Conservation (phyloP, 805 yeast species). For the Schizosaccharomyces osmophilus region DNA sequence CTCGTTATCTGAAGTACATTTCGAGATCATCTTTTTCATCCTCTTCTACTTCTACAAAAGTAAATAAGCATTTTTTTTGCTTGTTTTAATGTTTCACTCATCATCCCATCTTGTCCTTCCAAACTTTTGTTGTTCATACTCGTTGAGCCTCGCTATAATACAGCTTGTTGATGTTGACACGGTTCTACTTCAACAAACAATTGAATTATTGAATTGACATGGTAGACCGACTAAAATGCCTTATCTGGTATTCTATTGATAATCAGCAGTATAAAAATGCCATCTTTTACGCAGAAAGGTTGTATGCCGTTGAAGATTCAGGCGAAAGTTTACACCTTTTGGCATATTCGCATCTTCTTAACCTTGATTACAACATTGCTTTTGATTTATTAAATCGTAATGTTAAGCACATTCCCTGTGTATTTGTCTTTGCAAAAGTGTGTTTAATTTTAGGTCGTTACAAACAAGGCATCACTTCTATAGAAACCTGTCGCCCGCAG, state of each 20-base stretch:
- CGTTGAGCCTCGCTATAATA: too few species aligned
- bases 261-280: constrained; percentile 49
- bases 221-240: constrained; percentile 17
- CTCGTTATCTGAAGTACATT: too few species aligned
- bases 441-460: constrained; percentile 30
- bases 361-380: constrained; percentile 36
- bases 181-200: too few species aligned
- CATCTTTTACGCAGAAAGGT: constrained; percentile 63
- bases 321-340: constrained; percentile 43
- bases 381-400: constrained; percentile 22
- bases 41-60: too few species aligned
- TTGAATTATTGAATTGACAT: neutral
- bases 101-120: too few species aligned
- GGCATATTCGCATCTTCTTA: constrained; percentile 39
- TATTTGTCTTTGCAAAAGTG: constrained; percentile 47
- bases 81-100: too few species aligned
- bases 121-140: too few species aligned
- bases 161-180: too few species aligned
- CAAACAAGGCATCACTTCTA: constrained; percentile 36
- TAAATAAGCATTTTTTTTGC: too few species aligned
- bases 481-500: constrained; percentile 11
- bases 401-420: constrained; percentile 44
- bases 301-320: constrained; percentile 35
- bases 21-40: too few species aligned
- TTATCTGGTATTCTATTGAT: constrained; percentile 47